Conservation (phyloP, 805 yeast species). For the Danielia reshetovae region DNA sequence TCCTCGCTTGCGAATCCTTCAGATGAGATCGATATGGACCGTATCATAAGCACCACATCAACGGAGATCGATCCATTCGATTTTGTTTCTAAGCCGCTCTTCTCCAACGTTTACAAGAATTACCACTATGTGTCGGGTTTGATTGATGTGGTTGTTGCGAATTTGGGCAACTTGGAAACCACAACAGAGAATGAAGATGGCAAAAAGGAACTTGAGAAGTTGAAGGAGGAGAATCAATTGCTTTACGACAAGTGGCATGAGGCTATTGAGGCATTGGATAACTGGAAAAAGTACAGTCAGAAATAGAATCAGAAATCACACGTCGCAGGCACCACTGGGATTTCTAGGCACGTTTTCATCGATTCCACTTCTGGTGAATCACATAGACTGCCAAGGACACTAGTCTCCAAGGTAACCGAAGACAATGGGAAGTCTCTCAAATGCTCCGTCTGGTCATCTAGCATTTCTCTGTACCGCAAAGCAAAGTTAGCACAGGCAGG, state of each 20-base stretch:
- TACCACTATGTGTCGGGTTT: constrained; percentile 26
- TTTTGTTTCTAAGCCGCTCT: constrained; percentile 29
- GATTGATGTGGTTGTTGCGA: constrained; percentile 8
- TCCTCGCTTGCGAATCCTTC: constrained; percentile 28
- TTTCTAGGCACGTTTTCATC: too few species aligned
- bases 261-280: constrained; percentile 35
- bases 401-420: too few species aligned
- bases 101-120: constrained; percentile 30
- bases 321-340: too few species aligned
- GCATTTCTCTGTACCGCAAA: too few species aligned
- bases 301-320: too few species aligned
- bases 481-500: too few species aligned
- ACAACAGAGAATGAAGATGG: constrained; percentile 9
- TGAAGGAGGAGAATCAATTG: constrained; percentile 30
- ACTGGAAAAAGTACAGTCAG: constrained; percentile 29
- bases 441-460: too few species aligned
- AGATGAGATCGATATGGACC: constrained; percentile 24
- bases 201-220: constrained; percentile 16
- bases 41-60: constrained; percentile 6
- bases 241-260: constrained; percentile 36
- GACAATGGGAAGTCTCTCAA: too few species aligned
- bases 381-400: too few species aligned
- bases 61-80: constrained; percentile 37
- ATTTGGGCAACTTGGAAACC: constrained; percentile 1
- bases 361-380: too few species aligned